Base-by-base conservation (phyloP, 495 filamentous ascomycete genomes). In the Penicillium flavigenum region DNA sequence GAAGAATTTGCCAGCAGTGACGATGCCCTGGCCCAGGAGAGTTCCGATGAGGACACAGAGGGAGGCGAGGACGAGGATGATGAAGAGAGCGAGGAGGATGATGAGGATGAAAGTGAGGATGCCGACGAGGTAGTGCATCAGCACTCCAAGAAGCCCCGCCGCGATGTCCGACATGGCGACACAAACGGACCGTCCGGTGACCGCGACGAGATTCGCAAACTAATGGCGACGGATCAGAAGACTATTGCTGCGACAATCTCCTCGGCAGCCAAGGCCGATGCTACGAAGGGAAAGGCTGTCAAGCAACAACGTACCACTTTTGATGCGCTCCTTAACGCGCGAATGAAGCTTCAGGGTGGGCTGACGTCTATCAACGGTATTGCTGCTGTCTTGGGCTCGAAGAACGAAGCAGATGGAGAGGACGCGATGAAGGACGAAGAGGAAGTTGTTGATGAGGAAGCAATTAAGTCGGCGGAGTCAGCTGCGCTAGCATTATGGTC, bases 401-500 rank as follows among this genome's bases (percentile, higher is more conserved):
- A 70, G 14, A 62, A 67, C 10, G 68, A 75, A 4, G 59, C 75
- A 12, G 60, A 63, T 24, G 64, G 70, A 17, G 69, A 70, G 11
- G 62, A 76, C 0, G 54, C 57, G 11, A 53, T 41, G 38, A 56
- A 57, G 2, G 62, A 67, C 4, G 79, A 85, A 3, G 62, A 68
- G 8, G 70, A 75, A 5, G 60, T 73, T 24, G 62, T 64, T 20
- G 64, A 76, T 31, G 72, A 71, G 4, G 68, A 80, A 44, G 75
- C 74, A 3, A 68, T 96, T 61, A 79, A 86, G 59, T 88, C 88
- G 0, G 95, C 92, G 9, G 94, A 98, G 74, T 80, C 82, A 19
- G 92, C 92, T n/a, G 94, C 92, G 0, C 72, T 96, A 24, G 86
- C 86, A 43, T 81, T 98, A 42, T 96, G 91, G 87, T 93, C 88